These are phyloP conservation scores for Naganishia friedmannii DNA, from an alignment of 768 basidiomycete genomes.

Conservation along the genomic window DNA sequence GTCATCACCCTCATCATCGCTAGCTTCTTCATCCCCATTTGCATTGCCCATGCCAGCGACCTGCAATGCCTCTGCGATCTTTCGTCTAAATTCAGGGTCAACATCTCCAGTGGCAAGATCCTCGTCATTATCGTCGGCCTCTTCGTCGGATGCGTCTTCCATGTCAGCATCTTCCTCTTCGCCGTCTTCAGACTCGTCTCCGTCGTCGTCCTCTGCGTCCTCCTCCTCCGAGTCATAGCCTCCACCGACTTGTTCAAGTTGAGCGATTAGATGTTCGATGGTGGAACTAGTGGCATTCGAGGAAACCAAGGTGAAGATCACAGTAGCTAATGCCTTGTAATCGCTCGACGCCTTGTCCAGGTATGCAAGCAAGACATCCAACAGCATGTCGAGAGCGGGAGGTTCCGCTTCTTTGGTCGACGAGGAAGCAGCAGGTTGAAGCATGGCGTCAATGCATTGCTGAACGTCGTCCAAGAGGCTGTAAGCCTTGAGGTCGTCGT, in stretches of 20 bases:
- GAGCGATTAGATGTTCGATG: constrained; percentile 74
- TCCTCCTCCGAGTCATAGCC: constrained; percentile 32
- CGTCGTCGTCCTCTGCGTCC: constrained; percentile 38
- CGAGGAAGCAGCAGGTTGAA: constrained; percentile 40
- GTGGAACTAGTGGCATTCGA: constrained; percentile 66
- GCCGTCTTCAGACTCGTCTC: constrained; percentile 42
- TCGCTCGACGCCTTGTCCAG: constrained; percentile 79
- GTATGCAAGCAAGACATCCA: constrained; percentile 85
- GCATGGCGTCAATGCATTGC: constrained; percentile 42
- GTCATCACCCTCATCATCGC: constrained; percentile 64
- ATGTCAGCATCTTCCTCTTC: constrained; percentile 41
- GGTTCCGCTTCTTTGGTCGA: constrained; percentile 49
- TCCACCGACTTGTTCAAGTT: constrained; percentile 71
- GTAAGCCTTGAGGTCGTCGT: constrained; percentile 62
- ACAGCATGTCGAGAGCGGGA: constrained; percentile 76
- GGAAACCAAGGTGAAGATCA: constrained; percentile 73
- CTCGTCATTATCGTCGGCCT: constrained; percentile 52
- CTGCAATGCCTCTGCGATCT: constrained; percentile 58
- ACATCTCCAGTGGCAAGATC: constrained; percentile 50
- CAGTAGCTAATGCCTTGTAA: constrained; percentile 72
- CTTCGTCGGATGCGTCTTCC: constrained; percentile 31
- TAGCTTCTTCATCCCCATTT: constrained; percentile 57
- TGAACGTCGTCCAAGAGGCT: constrained; percentile 60
- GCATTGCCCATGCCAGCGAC: constrained; percentile 51
- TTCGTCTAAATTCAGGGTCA: constrained; percentile 61